phyloP scores from a whole-genome alignment of 2,329 filamentous ascomycete species.

The Ophiognomonia clavigignenti-juglandacearum region DNA sequence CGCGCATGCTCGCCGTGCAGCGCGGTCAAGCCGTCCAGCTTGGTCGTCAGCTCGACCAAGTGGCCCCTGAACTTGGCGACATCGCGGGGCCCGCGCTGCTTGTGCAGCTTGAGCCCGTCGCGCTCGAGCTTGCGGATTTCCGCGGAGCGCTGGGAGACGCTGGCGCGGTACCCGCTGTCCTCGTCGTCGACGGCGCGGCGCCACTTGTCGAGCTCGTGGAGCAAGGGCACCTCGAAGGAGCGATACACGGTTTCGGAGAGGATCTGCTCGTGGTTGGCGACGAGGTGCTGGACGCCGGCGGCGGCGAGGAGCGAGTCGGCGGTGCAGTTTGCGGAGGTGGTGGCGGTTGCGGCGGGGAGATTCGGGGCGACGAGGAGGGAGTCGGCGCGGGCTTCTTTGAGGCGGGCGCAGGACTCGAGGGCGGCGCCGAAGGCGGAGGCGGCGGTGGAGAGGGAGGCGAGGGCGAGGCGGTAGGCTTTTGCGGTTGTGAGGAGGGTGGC shows the following conservation, averaged over 20 bases:
- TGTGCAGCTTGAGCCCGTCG: slow-evolving; percentile 58
- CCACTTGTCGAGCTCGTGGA: slow-evolving; percentile 67
- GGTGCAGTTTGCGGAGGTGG: slow-evolving; percentile 51
- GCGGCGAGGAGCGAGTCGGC: slow-evolving; percentile 59
- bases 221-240: slow-evolving; percentile 61
- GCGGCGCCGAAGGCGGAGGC: slow-evolving; percentile 61
- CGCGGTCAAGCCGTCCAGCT: slow-evolving; percentile 57
- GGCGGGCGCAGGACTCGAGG: slow-evolving; percentile 62
- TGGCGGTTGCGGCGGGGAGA: slow-evolving; percentile 23
- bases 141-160: slow-evolving; percentile 47
- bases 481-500: slow-evolving; percentile 56
- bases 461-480: slow-evolving; percentile 59
- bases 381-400: slow-evolving; percentile 62
- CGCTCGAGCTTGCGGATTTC: slow-evolving; percentile 63
- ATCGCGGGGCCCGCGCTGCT: slow-evolving; percentile 52
- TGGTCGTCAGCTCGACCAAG: slow-evolving; percentile 57
- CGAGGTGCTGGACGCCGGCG: slow-evolving; percentile 60
- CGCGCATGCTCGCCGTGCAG: slow-evolving; percentile 58
- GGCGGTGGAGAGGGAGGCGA: slow-evolving; percentile 55
- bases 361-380: slow-evolving; percentile 34
- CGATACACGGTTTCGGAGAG: slow-evolving; percentile 65
- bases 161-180: slow-evolving; percentile 53
- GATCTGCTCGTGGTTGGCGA: slow-evolving; percentile 68
- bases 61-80: slow-evolving; percentile 59
- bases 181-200: slow-evolving; percentile 59